Evolutionary conservation across 495 filamentous ascomycete species (phyloP), one percentile per base, ranked within the genome.

Genomic region (Parmelia sp.): DNA sequence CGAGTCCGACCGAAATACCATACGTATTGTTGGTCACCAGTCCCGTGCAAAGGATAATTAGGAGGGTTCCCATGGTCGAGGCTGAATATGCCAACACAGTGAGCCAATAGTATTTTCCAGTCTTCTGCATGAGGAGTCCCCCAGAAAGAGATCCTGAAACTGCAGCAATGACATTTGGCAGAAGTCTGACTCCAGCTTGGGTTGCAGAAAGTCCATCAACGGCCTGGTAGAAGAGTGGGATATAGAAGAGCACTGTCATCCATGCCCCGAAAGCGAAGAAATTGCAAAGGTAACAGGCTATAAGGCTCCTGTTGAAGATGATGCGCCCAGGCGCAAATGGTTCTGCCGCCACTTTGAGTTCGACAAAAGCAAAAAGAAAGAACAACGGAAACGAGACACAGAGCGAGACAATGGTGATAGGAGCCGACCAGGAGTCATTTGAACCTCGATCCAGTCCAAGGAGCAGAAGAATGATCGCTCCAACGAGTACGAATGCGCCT

Each of bases 261-360:
- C 86, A 87, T 11, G 81, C 85, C 10, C 79, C 85, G 61, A 91
- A 84, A 51, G 83, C 82, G 74, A 92, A 91, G 77, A 92, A 90
- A 70, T 92, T 91, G 71, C 86, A 84, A 29, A 86, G 71, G 66
- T 88, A 92, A 65, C 81, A 82, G 2, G 90, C 82, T 59, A 92
- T 75, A 39, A 93, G 80, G 3, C 82, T 81, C 21, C 83, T 76
- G 71, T 88, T 80, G 69, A 92, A 88, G 63, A 96, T 89, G 65
- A 96, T 86, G 60, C 86, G 89, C 11, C 85, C 82, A 0, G 91
- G 91, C 4, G 90, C 90, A 65, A 94, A 93, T 9, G 91, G 91
- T 44, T 90, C 85, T 0, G 82, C 69, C 1, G 90, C 90, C n/a
- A 90, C 74, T 61, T 83, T 82, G 60, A 81, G 78, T 74, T 96